A percentile compares a stretch with the other conserved stretches of the same genome.
Evolutionary conservation across 495 filamentous ascomycete species (phyloP).

Genomic region (Tuber brumale): DNA sequence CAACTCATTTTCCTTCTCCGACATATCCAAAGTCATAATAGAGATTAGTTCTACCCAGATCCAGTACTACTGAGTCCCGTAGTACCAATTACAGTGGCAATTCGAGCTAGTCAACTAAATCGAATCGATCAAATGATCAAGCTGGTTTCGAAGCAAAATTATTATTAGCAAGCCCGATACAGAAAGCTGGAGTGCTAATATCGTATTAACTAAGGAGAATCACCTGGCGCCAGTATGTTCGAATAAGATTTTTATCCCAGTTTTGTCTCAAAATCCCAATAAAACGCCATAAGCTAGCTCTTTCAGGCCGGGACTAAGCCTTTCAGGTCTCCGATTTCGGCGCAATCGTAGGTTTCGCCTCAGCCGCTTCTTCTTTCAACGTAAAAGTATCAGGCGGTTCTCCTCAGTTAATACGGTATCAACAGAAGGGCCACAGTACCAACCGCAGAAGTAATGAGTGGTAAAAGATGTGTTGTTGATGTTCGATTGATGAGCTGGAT

Average conservation of each 20-base stretch:
- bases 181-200: background rate
- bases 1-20: background rate
- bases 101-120: background rate
- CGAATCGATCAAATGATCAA: background rate
- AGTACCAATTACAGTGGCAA: background rate
- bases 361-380: too few relatives aligned
- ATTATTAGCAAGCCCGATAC: background rate
- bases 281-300: too few relatives aligned
- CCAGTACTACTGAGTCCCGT: background rate
- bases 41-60: background rate
- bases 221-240: too few relatives aligned
- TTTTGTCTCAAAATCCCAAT: too few relatives aligned
- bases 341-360: too few relatives aligned
- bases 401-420: too few relatives aligned
- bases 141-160: background rate
- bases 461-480: background rate
- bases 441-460: background rate
- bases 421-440: background rate
- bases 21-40: background rate
- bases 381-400: too few relatives aligned
- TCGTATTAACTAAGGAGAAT: too few relatives aligned
- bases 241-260: too few relatives aligned
- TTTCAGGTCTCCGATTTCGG: too few relatives aligned
- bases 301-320: too few relatives aligned
- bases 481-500: background rate